Evolutionary conservation across 371 early-diverging fungal genomes (phyloP), one percentile per base, ranked within the genome.

Genomic region (Rhizopus microsporus): DNA sequence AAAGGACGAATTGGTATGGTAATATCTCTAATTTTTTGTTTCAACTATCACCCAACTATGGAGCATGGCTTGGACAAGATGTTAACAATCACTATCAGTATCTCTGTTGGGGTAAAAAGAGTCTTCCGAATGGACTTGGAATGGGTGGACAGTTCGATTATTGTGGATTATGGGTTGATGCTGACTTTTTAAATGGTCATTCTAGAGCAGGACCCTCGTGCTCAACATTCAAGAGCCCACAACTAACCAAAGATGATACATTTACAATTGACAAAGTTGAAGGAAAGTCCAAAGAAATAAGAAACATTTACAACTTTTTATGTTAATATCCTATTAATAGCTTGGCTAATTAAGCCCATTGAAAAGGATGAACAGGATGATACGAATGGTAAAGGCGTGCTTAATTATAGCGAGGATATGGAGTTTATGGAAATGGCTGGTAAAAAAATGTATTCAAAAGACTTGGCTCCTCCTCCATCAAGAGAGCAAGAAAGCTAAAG

Each of bases 91-190:
- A 94, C 68, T 93, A 83, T 61, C 90, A 92, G 57, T 96, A 94
- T 67, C 72, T 93, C 40, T 92, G 93, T 58, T 87, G 82, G n/a
- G n/a, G n/a, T n/a, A n/a, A n/a, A n/a, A n/a, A n/a, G n/a, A n/a
- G n/a, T n/a, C n/a, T n/a, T n/a, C n/a, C n/a, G n/a, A 96, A 94
- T 70, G 95, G 94, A 69, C 68, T 91, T 33, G 93, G 88, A n/a
- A n/a, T n/a, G 69, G 94, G 93, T 15, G 94, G 93, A 1, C 94
- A 95, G 62, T 68, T 93, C 35, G 87, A 86, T 3, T 93, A 93
- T 63, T 90, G 87, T 65, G 95, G 93, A 3, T 63, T 96, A 30
- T 96, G 90, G 90, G 69, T 94, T 1, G 82, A 84, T 42, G 46
- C 86, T 7, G 82, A 80, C n/a, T n/a, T n/a, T n/a, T n/a, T n/a